Evolutionary conservation across 495 filamentous ascomycete genomes (phyloP).

Genomic region (Penicillium coffeae): DNA sequence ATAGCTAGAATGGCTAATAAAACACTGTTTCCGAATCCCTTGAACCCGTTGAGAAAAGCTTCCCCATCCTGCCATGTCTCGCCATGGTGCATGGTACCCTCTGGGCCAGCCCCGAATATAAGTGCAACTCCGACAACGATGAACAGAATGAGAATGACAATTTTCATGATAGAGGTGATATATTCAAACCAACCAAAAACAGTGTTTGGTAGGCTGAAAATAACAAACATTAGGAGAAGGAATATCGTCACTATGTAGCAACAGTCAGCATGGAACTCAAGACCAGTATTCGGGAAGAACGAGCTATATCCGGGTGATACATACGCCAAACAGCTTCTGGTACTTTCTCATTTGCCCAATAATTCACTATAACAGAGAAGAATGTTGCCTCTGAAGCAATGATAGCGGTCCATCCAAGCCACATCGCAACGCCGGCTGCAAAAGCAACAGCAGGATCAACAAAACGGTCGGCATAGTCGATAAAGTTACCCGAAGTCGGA

Average conservation of each 20-base stretch:
- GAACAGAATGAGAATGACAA: constrained; percentile 27
- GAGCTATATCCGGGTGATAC: too few relatives aligned
- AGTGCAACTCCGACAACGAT: constrained; percentile 23
- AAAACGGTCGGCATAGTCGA: constrained; percentile 33
- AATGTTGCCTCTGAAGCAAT: constrained; percentile 22
- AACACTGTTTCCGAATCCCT: constrained; percentile 20
- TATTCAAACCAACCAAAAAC: constrained; percentile 33
- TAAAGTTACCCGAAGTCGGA: constrained; percentile 27
- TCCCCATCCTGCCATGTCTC: constrained; percentile 21
- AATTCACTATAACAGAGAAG: constrained; percentile 17
- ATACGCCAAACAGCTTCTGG: constrained; percentile 10
- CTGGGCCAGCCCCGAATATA: constrained; percentile 26
- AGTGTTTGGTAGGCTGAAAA: constrained; percentile 23
- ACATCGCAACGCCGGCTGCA: constrained; percentile 25
- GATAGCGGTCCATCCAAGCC: constrained; percentile 27
- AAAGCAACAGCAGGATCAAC: constrained; percentile 33
- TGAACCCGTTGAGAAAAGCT: constrained; percentile 28
- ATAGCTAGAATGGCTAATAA: constrained; percentile 20
- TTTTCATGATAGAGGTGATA: constrained; percentile 26
- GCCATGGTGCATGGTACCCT: constrained; percentile 22
- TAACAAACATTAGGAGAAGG: constrained; percentile 15
- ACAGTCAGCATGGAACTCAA: not conserved
- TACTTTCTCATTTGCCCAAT: constrained; percentile 18
- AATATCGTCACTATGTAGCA: constrained; percentile 24
- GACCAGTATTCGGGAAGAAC: not conserved